Evolutionary conservation across 148 eudicot species (phyloP), one percentile per base, ranked within the genome.

Genomic region (Vaccinium macrocarpon): DNA sequence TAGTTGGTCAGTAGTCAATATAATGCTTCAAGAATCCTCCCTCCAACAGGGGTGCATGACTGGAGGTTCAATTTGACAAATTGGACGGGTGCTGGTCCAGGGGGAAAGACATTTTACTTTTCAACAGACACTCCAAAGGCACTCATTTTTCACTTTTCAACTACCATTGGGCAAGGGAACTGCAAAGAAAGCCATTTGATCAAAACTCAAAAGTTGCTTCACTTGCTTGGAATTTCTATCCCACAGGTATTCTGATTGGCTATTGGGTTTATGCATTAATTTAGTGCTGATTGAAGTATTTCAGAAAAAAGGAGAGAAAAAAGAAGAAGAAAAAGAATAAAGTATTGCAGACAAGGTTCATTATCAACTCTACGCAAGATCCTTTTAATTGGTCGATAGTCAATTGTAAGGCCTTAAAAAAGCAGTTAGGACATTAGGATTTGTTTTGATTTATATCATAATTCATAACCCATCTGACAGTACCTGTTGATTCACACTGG

Each of bases 401-500:
- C 18, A 64, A 50, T 51, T 7, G 29, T 38, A 75, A 64, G 56
- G 21, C 78, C 57, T 2, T 59, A 29, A 23, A 51, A 21, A 46
- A 61, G 73, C 11, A 61, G 59, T 50, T 13, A 32, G 57, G 9
- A 16, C 29, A 80, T 80, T n/a, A 79, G 15, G 55, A 16, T 38
- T 62, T 42, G 25, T 61, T 38, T 1, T 27, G 70, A 57, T 80
- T 75, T 48, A 19, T 15, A 42, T 42, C 51, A 8, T 75, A n/a
- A n/a, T n/a, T n/a, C n/a, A 75, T 35, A 35, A 48, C 19, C 79
- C 53, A 75, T 75, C 79, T 75, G 53, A 46, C 3, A 1, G 50
- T 76, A 51, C 8, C 62, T 78, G 81, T 78, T 27, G 62, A 79
- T 56, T 79, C 50, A 79, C 18, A 16, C 21, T 38, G 64, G 82